These are phyloP conservation scores for Podospora didyma DNA, from an alignment of 495 filamentous ascomycete species.

Conservation along the genomic window DNA sequence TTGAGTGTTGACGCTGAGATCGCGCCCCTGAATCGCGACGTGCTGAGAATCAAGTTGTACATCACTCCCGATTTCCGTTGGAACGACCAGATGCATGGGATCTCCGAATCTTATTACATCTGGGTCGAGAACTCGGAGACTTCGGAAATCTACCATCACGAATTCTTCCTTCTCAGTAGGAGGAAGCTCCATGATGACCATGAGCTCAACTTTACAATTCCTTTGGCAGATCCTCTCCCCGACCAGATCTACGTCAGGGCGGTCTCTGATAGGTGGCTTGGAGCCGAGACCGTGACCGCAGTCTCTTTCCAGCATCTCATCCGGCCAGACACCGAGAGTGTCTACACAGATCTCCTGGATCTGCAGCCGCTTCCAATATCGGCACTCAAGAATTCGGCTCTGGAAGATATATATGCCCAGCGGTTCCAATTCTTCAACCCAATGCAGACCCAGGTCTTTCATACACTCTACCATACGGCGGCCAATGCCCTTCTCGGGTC, in stretches of 20 bases:
- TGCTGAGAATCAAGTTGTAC: conserved; percentile 79
- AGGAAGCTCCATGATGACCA: conserved; percentile 91
- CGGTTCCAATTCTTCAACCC: conserved; percentile 97
- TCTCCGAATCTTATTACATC: conserved; percentile 93
- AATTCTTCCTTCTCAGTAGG: conserved; percentile 88
- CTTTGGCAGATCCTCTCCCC: conserved; percentile 85
- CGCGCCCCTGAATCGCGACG: conserved; percentile 90
- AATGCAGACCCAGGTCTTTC: conserved; percentile 98
- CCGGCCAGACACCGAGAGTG: conserved; percentile 91
- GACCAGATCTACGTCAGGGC: conserved; percentile 93
- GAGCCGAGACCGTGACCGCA: conserved; percentile 91
- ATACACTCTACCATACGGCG: conserved; percentile 85
- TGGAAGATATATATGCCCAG: conserved; percentile 84
- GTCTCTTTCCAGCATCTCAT: conserved; percentile 98
- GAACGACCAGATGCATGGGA: conserved; percentile 94
- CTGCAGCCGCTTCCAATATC: conserved; percentile 86
- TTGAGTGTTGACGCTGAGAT: conserved; percentile 89
- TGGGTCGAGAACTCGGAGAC: conserved; percentile 99
- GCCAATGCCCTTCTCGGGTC: conserved; percentile 95
- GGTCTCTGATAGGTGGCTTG: conserved; percentile 93
- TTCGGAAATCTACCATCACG: conserved; percentile 95
- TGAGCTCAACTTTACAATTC: conserved; percentile 96
- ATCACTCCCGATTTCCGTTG: conserved; percentile 88
- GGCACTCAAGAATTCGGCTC: conserved; percentile 78
- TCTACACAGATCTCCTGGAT: conserved; percentile 91